Evolutionary conservation across 2,329 filamentous ascomycete species (phyloP).

Genomic region (Podosphaera aphanis): DNA sequence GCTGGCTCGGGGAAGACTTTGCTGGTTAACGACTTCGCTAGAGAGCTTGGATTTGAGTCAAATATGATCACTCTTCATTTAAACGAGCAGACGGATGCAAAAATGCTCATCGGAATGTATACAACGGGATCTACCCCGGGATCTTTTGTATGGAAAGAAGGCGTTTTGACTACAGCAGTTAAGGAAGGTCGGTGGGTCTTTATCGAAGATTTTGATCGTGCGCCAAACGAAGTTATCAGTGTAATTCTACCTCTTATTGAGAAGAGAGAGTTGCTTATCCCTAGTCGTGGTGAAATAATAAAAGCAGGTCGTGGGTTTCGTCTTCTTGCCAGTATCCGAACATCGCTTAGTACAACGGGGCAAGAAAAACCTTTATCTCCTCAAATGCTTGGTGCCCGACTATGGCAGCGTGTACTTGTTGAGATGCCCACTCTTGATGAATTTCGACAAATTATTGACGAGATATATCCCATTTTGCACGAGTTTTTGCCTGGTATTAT

Average conservation of each 20-base stretch:
- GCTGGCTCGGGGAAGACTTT: constrained; percentile 83
- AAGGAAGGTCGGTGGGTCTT: constrained; percentile 88
- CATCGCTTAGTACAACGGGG: constrained; percentile 42
- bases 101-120: constrained; percentile 86
- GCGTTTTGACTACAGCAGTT: constrained; percentile 82
- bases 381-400: constrained; percentile 55
- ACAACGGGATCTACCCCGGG: constrained; percentile 70
- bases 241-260: constrained; percentile 83
- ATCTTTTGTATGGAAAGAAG: constrained; percentile 77
- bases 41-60: constrained; percentile 52
- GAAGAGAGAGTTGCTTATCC: constrained; percentile 70
- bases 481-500: constrained; percentile 36
- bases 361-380: constrained; percentile 40
- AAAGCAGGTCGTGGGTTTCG: constrained; percentile 66
- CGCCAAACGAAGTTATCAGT: constrained; percentile 84
- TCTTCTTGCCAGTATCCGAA: constrained; percentile 78
- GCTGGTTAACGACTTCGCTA: constrained; percentile 59
- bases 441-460: constrained; percentile 47
- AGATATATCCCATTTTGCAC: constrained; percentile 45
- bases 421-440: constrained; percentile 43
- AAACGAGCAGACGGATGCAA: constrained; percentile 95
- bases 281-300: constrained; percentile 68
- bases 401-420: constrained; percentile 64
- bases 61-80: constrained; percentile 84
- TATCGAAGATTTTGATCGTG: constrained; percentile 88